Conservation (phyloP, 2,329 filamentous ascomycete genomes). For the Pseudodiploospora longispora region DNA sequence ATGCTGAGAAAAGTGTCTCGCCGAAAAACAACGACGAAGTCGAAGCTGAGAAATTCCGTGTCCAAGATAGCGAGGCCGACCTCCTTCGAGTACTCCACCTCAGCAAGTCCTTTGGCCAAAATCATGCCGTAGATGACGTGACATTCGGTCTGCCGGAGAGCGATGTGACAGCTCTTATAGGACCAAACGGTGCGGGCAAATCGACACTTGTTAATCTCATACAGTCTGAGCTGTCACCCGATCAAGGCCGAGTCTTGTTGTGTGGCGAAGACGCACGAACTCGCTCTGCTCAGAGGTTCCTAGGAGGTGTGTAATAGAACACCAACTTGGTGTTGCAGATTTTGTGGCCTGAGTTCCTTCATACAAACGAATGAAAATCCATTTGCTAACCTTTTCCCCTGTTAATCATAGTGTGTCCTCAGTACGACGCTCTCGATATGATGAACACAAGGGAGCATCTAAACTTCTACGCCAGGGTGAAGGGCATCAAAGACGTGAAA, state of each 20-base stretch:
- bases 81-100: conserved; percentile 66
- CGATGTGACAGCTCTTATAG: conserved; percentile 74
- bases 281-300: conserved; percentile 54
- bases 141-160: conserved; percentile 67
- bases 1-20: conserved; percentile 17
- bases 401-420: conserved; percentile 60
- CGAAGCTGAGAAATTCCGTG: conserved; percentile 47
- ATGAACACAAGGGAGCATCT: conserved; percentile 80
- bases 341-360: no score
- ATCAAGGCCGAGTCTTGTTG: conserved; percentile 58
- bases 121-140: conserved; percentile 69
- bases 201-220: conserved; percentile 78
- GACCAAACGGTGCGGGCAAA: conserved; percentile 82
- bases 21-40: conserved; percentile 16
- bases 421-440: conserved; percentile 72
- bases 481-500: conserved; percentile 62
- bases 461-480: conserved; percentile 70
- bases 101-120: conserved; percentile 64
- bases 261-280: conserved; percentile 56
- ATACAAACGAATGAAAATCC: not conserved
- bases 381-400: not conserved
- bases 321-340: conserved; percentile 40
- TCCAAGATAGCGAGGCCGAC: conserved; percentile 48
- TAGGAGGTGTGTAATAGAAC: conserved; percentile 46
- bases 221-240: conserved; percentile 67